These are phyloP conservation scores for Monilinia aucupariae DNA, from an alignment of 2,329 filamentous ascomycete species.

Conservation along the genomic window DNA sequence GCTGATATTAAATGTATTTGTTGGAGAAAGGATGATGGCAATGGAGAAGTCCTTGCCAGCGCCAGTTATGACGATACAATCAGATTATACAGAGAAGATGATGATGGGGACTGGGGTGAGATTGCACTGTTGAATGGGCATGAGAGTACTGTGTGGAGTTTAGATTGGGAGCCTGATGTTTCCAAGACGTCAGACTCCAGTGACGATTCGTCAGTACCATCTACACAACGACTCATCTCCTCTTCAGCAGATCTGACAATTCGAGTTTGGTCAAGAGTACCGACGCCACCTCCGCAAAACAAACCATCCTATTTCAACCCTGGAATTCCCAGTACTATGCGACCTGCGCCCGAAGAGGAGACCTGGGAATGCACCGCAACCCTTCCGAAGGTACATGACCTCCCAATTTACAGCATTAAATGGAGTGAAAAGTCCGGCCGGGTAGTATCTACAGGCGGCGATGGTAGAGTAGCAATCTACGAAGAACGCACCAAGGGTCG, in stretches of 20 bases:
- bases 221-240: slow-evolving; percentile 57
- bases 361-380: slow-evolving; percentile 73
- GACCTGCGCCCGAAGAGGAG: slow-evolving; percentile 65
- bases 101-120: slow-evolving; percentile 86
- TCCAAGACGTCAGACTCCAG: slow-evolving; percentile 28
- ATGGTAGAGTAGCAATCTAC: slow-evolving; percentile 77
- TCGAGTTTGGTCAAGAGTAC: slow-evolving; percentile 65
- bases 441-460: slow-evolving; percentile 83
- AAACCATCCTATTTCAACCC: slow-evolving; percentile 37
- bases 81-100: slow-evolving; percentile 76
- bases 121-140: slow-evolving; percentile 78
- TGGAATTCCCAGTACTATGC: slow-evolving; percentile 85
- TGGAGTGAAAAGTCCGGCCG: slow-evolving; percentile 77
- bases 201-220: slow-evolving; percentile 43
- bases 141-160: slow-evolving; percentile 79
- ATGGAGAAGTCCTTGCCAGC: slow-evolving; percentile 72
- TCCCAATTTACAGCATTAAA: slow-evolving; percentile 76
- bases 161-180: slow-evolving; percentile 60
- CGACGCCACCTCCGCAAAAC: slow-evolving; percentile 32
- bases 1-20: slow-evolving; percentile 91
- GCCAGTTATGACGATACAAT: slow-evolving; percentile 94
- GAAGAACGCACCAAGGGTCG: slow-evolving; percentile 46
- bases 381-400: slow-evolving; percentile 69
- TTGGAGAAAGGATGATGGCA: slow-evolving; percentile 72
- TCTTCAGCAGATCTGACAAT: slow-evolving; percentile 80